Evolutionary conservation across 75 land plant species (phyloP), one percentile per base, ranked within the genome.

Genomic region (Adiantum capillusveneris): DNA sequence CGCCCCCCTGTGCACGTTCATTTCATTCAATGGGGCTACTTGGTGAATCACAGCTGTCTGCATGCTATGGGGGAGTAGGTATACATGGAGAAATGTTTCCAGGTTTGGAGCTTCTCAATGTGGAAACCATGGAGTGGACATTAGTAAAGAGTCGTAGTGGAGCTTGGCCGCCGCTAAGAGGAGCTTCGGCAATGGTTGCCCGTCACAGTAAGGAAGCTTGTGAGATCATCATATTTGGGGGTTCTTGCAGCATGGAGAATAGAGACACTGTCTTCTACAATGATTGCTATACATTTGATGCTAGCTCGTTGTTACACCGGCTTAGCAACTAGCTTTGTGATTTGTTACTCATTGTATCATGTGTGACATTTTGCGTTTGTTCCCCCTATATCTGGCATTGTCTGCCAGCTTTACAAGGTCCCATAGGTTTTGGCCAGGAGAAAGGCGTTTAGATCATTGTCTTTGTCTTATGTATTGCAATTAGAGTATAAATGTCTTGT

Each of bases 21-120:
- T 46, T 46, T 46, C 50, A 46, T 46, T n/a, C 50, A 6, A 6
- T 46, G 50, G 50, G 5, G 17, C 22, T 2, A 17, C 50, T 46
- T 21, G 22, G 22, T 46, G 50, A 21, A 2, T 21, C 22, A 3
- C 50, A 6, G 5, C 6, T 46, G 5, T 3, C 22, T 6, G 50
- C 14, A 46, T 46, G 50, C 50, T 46, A 46, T 46, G 50, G 50
- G 3, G 50, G 50, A 46, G 22, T 46, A 21, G 50, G 50, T 46
- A 14, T 14, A 6, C 2, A 17, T 46, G 50, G 50, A 2, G 50
- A 46, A 17, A 46, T 46, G 50, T 46, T 46, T 46, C 22, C 50
- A 46, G 50, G 50, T 17, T 46, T 46, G 22, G 50, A 46, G 50
- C 5, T 46, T 21, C 3, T 46, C 12, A 46, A 46, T 17, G 22